Evolutionary conservation across 768 basidiomycete species (phyloP).

Genomic region (Phlegmacium glaucopus): DNA sequence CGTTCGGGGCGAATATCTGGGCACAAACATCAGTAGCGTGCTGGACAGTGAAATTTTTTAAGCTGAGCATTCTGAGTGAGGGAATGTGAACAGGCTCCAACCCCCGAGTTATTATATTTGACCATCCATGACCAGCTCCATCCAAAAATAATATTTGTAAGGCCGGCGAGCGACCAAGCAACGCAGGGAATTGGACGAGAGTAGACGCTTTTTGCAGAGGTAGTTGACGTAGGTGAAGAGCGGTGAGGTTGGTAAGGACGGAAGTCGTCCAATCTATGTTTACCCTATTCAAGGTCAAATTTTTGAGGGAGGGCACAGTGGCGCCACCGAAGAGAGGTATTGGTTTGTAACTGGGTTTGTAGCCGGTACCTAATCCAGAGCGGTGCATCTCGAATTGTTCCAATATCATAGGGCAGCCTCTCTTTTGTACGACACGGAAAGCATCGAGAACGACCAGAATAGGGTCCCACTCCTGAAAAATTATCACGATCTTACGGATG

Average conservation of each 20-base stretch:
- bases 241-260: slow-evolving; percentile 49
- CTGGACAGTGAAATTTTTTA: slow-evolving; percentile 51
- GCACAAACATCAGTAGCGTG: slow-evolving; percentile 47
- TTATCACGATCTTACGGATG: slow-evolving; percentile 56
- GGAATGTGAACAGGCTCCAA: slow-evolving; percentile 43
- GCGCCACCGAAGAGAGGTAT: slow-evolving; percentile 51
- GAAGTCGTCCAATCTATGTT: slow-evolving; percentile 57
- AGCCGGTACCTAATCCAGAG: slow-evolving; percentile 40
- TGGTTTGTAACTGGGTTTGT: slow-evolving; percentile 29
- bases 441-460: slow-evolving; percentile 48
- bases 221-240: slow-evolving; percentile 62
- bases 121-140: slow-evolving; percentile 53
- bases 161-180: slow-evolving; percentile 46
- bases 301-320: slow-evolving; percentile 39
- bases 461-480: slow-evolving; percentile 55
- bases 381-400: slow-evolving; percentile 68
- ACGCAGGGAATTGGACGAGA: slow-evolving; percentile 45
- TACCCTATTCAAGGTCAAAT: slow-evolving; percentile 56
- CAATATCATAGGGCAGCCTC: slow-evolving; percentile 39
- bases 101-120: slow-evolving; percentile 10
- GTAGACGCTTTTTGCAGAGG: slow-evolving; percentile 49
- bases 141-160: slow-evolving; percentile 57
- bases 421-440: slow-evolving; percentile 34
- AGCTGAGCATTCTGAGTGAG: slow-evolving; percentile 45
- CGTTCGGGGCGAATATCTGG: slow-evolving; percentile 52